These are phyloP conservation scores for Pythium dissotocum DNA, from an alignment of 352 stramenopile genomes.

Conservation along the genomic window DNA sequence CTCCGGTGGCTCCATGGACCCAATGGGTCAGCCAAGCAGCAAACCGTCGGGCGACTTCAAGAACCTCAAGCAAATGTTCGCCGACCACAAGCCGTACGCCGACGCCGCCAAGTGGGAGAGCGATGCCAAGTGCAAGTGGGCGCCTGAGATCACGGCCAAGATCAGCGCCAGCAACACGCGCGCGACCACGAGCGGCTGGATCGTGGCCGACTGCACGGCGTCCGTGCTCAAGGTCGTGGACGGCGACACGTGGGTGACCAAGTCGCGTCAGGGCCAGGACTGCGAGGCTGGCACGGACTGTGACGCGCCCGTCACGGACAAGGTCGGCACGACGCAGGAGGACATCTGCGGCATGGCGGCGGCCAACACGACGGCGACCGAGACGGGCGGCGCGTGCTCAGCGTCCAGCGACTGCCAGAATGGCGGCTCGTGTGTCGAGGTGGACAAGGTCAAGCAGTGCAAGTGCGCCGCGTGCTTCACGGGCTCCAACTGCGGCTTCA, in stretches of 20 bases:
- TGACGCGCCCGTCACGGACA: slow-evolving; percentile 56
- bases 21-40: slow-evolving; percentile 61
- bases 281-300: slow-evolving; percentile 70
- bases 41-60: slow-evolving; percentile 64
- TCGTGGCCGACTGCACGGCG: slow-evolving; percentile 61
- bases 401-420: slow-evolving; percentile 60
- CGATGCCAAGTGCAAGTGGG: slow-evolving; percentile 68
- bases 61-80: slow-evolving; percentile 75
- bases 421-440: slow-evolving; percentile 72
- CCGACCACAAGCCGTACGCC: slow-evolving; percentile 53
- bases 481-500: slow-evolving; percentile 71
- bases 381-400: slow-evolving; percentile 52
- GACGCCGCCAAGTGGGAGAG: slow-evolving; percentile 61
- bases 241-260: slow-evolving; percentile 75
- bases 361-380: slow-evolving; percentile 29
- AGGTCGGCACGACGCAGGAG: slow-evolving; percentile 73
- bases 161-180: slow-evolving; percentile 50
- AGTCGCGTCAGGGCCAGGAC: slow-evolving; percentile 73
- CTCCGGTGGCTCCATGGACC: slow-evolving; percentile 66
- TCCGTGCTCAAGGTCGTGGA: slow-evolving; percentile 56
- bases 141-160: slow-evolving; percentile 53
- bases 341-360: slow-evolving; percentile 73
- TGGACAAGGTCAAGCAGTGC: slow-evolving; percentile 70
- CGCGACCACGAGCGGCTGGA: slow-evolving; percentile 58
- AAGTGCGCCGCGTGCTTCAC: slow-evolving; percentile 80